Evolutionary conservation across 306 rosid genomes (phyloP).

Genomic region (Hippophae tibetana): DNA sequence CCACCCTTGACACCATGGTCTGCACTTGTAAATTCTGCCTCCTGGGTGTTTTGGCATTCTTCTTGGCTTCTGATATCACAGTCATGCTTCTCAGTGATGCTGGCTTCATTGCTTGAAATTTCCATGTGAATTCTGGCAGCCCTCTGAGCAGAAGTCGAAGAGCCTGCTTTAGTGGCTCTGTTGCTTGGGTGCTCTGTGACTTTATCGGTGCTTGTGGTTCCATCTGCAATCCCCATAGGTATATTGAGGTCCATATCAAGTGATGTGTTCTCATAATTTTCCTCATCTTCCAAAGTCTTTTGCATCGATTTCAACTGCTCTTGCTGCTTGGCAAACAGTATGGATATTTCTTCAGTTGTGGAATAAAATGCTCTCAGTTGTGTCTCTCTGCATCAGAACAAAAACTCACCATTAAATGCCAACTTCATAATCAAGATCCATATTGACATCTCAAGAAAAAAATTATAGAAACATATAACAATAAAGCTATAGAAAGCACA

Average conservation of each 20-base stretch:
- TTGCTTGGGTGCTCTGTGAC: constrained; percentile 22
- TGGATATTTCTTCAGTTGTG: constrained; percentile 84
- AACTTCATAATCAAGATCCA: background rate
- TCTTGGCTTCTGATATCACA: constrained; percentile 57
- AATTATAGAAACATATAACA: too few species aligned
- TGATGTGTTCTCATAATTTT: constrained; percentile 75
- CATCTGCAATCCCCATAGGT: constrained; percentile 23
- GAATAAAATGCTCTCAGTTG: constrained; percentile 91
- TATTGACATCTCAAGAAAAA: too few species aligned
- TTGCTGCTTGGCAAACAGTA: constrained; percentile 74
- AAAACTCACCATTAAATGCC: background rate
- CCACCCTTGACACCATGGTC: constrained; percentile 47
- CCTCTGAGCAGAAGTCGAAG: constrained; percentile 44
- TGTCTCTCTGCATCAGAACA: constrained; percentile 58
- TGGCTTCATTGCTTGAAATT: constrained; percentile 60
- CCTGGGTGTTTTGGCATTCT: constrained; percentile 62
- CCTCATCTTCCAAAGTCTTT: constrained; percentile 88
- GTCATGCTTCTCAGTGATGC: constrained; percentile 76
- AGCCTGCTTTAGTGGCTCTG: constrained; percentile 37
- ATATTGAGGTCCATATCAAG: constrained; percentile 51
- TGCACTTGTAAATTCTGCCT: constrained; percentile 67
- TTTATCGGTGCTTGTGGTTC: constrained; percentile 25
- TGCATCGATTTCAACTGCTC: constrained; percentile 89
- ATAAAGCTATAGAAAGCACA: too few species aligned
- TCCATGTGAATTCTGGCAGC: constrained; percentile 34